Percentiles rank a stretch among this genome's conserved stretches.
Evolutionary conservation across 768 basidiomycete species (phyloP).

Genomic region (Suillus tomentosus): DNA sequence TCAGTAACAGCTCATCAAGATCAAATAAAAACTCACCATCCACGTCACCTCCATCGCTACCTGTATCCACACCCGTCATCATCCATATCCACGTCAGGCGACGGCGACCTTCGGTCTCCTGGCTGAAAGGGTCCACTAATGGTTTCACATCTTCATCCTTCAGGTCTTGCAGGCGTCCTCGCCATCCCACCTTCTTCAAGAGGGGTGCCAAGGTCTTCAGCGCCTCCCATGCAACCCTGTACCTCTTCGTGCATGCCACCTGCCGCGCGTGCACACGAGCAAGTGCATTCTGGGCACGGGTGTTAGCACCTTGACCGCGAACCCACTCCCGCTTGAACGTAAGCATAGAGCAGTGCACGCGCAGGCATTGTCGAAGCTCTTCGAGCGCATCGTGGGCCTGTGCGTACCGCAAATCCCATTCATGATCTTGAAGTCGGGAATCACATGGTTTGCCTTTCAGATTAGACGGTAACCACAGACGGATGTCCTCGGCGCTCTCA

Average conservation of each 20-base stretch:
- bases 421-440: not conserved
- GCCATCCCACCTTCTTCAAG: not conserved
- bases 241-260: not conserved
- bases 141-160: not conserved
- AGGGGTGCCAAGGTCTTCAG: not conserved
- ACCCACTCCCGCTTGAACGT: constrained; percentile 11
- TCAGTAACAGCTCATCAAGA: too few relatives aligned
- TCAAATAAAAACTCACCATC: not conserved
- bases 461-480: constrained; percentile 12
- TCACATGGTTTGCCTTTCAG: constrained; percentile 1
- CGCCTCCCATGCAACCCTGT: not conserved
- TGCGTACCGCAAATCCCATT: constrained; percentile 11
- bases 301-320: constrained; percentile 13
- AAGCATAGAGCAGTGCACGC: constrained; percentile 8
- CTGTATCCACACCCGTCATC: not conserved
- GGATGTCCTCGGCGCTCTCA: constrained; percentile 2
- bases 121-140: not conserved
- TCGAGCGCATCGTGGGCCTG: constrained; percentile 15
- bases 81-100: constrained; percentile 2
- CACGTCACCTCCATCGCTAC: not conserved
- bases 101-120: not conserved
- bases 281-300: constrained; percentile 9
- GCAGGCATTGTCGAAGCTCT: constrained; percentile 12
- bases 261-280: not conserved
- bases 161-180: not conserved